Percentiles rank a stretch among this genome's conserved stretches.
Evolutionary conservation across 164 flowering plant genomes (phyloP).

Genomic region (Stephania cephalantha): DNA sequence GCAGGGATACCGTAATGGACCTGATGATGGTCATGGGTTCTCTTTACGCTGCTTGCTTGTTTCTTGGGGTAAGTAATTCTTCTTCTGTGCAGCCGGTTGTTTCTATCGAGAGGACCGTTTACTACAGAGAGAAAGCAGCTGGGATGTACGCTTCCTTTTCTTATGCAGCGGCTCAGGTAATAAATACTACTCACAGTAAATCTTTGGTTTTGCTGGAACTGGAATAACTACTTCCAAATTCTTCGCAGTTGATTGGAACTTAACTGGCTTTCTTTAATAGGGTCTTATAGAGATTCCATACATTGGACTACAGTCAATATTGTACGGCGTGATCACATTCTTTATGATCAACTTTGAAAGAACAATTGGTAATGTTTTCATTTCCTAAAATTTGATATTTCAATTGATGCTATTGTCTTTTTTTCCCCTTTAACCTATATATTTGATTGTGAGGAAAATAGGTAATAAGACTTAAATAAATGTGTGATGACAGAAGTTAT

Average conservation of each 20-base stretch:
- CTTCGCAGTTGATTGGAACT: background rate
- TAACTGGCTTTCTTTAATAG: slow-evolving; percentile 27
- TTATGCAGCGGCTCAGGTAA: slow-evolving; percentile 84
- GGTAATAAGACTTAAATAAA: too few relatives aligned
- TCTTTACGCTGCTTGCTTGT: slow-evolving; percentile 61
- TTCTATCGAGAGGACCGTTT: slow-evolving; percentile 84
- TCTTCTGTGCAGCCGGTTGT: slow-evolving; percentile 81
- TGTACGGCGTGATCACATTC: slow-evolving; percentile 68
- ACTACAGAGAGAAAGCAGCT: slow-evolving; percentile 83
- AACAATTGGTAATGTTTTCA: slow-evolving; percentile 40
- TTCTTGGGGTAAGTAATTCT: slow-evolving; percentile 78
- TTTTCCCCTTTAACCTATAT: background rate
- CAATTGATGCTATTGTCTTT: background rate
- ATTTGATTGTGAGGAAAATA: too few relatives aligned
- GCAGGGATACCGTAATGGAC: slow-evolving; percentile 47
- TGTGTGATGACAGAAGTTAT: too few relatives aligned
- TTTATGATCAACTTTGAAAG: slow-evolving; percentile 73
- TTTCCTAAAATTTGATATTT: background rate
- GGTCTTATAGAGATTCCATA: slow-evolving; percentile 90
- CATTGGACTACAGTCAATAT: slow-evolving; percentile 50
- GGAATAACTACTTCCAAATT: background rate
- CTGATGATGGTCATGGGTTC: slow-evolving; percentile 68
- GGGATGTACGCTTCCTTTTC: slow-evolving; percentile 81
- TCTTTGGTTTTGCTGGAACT: background rate
- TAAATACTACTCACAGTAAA: background rate